phyloP scores from a whole-genome alignment of 2,329 filamentous ascomycete species.

The Ceratocystis huliohia region DNA sequence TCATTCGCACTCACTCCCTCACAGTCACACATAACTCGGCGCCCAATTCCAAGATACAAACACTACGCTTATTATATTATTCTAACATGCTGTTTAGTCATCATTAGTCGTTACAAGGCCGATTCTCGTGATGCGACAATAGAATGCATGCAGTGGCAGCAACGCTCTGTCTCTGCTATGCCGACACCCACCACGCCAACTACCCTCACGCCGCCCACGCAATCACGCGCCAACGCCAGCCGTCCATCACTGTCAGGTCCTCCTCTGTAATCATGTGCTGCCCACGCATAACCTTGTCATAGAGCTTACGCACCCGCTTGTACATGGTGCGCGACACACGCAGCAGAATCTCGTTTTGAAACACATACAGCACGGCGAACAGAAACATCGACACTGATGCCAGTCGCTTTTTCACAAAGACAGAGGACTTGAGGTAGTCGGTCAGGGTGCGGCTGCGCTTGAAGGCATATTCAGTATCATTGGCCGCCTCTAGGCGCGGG shows the following conservation, averaged over 20 bases:
- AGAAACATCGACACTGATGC: conserved; percentile 43
- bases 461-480: conserved; percentile 48
- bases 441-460: conserved; percentile 38
- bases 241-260: conserved; percentile 38
- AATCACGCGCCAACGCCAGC: conserved; percentile 46
- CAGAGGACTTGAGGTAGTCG: conserved; percentile 35
- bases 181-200: neutral
- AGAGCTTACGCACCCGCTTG: conserved; percentile 30
- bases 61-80: conserved; percentile 4
- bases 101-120: conserved; percentile 9
- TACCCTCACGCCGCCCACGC: conserved; percentile 29
- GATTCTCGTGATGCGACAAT: too few relatives aligned
- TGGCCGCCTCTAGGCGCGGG: conserved; percentile 24
- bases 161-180: neutral
- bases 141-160: neutral
- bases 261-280: conserved; percentile 35
- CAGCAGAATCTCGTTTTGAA: conserved; percentile 45
- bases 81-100: conserved; percentile 1
- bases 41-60: neutral
- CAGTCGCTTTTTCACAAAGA: conserved; percentile 33
- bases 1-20: too few relatives aligned
- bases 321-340: conserved; percentile 41
- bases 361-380: conserved; percentile 45
- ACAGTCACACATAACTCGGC: too few relatives aligned
- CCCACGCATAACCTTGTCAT: neutral